These are phyloP conservation scores for Dioscorea cayenensis DNA, from an alignment of 116 monocot genomes.

Conservation along the genomic window DNA sequence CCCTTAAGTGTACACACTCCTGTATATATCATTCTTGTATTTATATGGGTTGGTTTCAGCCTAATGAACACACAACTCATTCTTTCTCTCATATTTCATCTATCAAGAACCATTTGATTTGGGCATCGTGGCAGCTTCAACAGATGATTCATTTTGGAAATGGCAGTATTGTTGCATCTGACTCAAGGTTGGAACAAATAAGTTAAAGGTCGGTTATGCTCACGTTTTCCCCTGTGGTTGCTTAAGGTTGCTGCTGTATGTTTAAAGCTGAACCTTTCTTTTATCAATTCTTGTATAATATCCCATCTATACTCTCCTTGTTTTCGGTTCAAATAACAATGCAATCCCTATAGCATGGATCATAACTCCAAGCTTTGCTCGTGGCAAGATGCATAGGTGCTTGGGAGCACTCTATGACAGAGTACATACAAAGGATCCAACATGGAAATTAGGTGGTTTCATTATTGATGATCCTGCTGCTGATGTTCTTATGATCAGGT, in stretches of 20 bases:
- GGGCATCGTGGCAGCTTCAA: constrained; percentile 95
- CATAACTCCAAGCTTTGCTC: constrained; percentile 68
- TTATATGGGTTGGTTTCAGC: too few relatives aligned
- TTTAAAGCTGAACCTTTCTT: constrained; percentile 5
- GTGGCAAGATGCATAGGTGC: constrained; percentile 59
- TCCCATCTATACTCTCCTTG: constrained; percentile 84
- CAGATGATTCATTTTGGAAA: constrained; percentile 92
- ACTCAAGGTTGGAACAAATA: constrained; percentile 91
- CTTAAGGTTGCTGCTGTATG: not conserved
- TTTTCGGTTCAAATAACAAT: constrained; percentile 74
- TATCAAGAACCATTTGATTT: constrained; percentile 82
- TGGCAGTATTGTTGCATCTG: constrained; percentile 61
- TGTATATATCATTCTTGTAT: too few relatives aligned
- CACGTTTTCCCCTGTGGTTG: constrained; percentile 2
- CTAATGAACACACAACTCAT: too few relatives aligned
- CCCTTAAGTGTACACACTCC: too few relatives aligned
- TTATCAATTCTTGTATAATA: constrained; percentile 40
- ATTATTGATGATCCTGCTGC: constrained; percentile 85
- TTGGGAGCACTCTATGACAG: constrained; percentile 81
- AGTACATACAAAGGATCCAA: constrained; percentile 80
- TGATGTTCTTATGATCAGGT: constrained; percentile 77
- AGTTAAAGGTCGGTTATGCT: constrained; percentile 61
- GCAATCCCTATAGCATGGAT: constrained; percentile 95
- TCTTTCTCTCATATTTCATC: too few relatives aligned
- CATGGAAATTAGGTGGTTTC: constrained; percentile 96